Conservation (phyloP, 1,284 basidiomycete species). For the Leccinum pachyderme region DNA sequence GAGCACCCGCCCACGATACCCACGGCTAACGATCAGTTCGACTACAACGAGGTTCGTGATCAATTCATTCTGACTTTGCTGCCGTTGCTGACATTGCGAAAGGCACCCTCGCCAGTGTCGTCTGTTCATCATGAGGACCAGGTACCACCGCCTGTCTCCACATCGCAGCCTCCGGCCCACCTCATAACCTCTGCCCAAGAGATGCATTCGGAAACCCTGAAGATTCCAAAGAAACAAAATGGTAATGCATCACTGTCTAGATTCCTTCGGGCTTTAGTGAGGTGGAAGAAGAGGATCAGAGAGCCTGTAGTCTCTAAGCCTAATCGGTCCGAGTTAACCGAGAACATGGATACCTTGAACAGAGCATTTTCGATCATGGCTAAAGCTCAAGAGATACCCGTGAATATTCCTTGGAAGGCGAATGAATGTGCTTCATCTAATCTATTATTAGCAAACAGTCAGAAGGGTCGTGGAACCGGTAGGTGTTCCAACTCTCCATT, state of each 20-base stretch:
- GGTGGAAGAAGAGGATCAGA: neutral
- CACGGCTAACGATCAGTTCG: neutral
- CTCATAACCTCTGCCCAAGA: neutral
- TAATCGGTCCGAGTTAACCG: neutral
- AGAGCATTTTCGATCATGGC: neutral
- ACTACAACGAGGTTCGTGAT: neutral
- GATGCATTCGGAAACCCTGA: neutral
- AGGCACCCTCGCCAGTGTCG: neutral
- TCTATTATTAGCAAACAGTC: neutral
- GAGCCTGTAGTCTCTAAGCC: neutral
- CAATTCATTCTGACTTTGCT: neutral
- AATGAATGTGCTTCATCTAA: neutral
- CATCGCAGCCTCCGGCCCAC: neutral
- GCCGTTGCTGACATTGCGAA: neutral
- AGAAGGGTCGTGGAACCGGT: neutral
- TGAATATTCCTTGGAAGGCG: neutral
- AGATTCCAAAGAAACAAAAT: neutral
- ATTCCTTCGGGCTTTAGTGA: neutral
- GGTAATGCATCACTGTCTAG: neutral
- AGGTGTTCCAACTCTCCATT: neutral
- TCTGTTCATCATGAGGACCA: neutral
- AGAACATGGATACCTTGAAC: neutral
- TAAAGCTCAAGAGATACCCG: neutral
- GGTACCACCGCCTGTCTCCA: neutral
- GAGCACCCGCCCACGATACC: neutral